Conservation (phyloP, 2,329 filamentous ascomycete genomes). For the Aspergillus sp. region DNA sequence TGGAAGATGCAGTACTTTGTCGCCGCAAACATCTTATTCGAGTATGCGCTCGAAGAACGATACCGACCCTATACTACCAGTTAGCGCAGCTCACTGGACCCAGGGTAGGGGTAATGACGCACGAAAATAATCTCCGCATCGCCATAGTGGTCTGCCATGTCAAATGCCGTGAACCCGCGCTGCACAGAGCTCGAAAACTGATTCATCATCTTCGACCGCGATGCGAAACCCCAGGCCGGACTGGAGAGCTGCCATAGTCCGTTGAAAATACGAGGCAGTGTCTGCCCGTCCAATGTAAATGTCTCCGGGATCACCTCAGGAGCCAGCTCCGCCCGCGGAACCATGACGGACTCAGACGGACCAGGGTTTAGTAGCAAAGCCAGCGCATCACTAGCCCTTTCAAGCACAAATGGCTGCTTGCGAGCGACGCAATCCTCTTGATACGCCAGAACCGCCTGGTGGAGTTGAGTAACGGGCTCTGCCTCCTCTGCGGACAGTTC, state of each 20-base stretch:
- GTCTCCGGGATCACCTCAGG: background rate
- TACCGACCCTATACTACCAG: background rate
- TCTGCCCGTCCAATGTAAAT: background rate
- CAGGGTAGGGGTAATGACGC: background rate
- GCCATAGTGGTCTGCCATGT: slow-evolving; percentile 12
- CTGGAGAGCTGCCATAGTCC: slow-evolving; percentile 10
- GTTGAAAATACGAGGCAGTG: slow-evolving; percentile 1
- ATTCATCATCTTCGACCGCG: slow-evolving; percentile 2
- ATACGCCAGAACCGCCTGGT: background rate
- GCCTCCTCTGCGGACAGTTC: background rate
- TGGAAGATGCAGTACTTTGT: slow-evolving; percentile 10
- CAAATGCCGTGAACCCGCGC: slow-evolving; percentile 8
- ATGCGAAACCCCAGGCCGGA: slow-evolving; percentile 6
- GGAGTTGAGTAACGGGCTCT: background rate
- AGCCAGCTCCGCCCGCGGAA: background rate
- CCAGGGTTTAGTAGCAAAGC: no score
- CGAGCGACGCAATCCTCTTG: background rate
- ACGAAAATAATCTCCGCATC: slow-evolving; percentile 14
- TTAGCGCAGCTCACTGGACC: background rate
- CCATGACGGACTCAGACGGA: no score
- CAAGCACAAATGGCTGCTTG: background rate
- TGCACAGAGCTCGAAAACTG: slow-evolving; percentile 4
- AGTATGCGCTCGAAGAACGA: slow-evolving; percentile 3
- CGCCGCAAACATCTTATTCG: slow-evolving; percentile 2
- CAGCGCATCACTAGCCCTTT: background rate